Evolutionary conservation across 2,329 filamentous ascomycete species (phyloP), one percentile per base, ranked within the genome.

Genomic region (Ophidiomyces ophidiicola): DNA sequence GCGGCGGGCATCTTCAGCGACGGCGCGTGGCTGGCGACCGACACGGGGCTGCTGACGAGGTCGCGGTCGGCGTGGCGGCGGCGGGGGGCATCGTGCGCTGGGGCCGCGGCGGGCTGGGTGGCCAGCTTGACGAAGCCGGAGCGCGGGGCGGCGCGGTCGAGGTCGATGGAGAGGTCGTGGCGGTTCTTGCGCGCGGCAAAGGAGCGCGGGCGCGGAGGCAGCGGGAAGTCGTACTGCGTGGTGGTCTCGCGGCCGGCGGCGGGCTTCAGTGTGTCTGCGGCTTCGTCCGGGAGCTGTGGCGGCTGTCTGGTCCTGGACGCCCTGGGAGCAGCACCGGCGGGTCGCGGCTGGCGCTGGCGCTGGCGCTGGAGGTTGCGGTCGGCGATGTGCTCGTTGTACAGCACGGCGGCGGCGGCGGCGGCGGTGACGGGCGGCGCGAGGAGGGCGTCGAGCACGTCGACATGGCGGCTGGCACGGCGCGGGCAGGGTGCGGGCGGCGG

Each of bases 371-470:
- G 51, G 36, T 64, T 64, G 17, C 61, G 58, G 43, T 64, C 61
- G 4, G 61, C 61, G 37, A 64, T 52, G 46, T 64, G 59, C 48
- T 64, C 61, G 32, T 64, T 64, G 45, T 61, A 64, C 7, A 57
- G 56, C 12, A 49, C 4, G 49, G 51, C 3, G 58, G 56, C 6
- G 58, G 57, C 19, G 57, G 44, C n/a, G 50, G 30, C 32, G 42
- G 41, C 19, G 50, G 41, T 25, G 49, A 46, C 24, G 50, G 56
- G 24, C 53, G 46, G 4, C 51, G 52, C 33, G 36, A 53, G 55
- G n/a, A 62, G 39, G 8, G 61, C 61, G 43, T 61, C 59, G 14
- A 63, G 46, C 21, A 64, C 49, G 44, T 64, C 61, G 30, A 64
- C 53, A 51, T 64, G 59, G 14, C 59, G 55, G 25, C 50, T 44